Base-by-base conservation (phyloP, 495 filamentous ascomycete species). In the Annulohypoxylon moriforme region DNA sequence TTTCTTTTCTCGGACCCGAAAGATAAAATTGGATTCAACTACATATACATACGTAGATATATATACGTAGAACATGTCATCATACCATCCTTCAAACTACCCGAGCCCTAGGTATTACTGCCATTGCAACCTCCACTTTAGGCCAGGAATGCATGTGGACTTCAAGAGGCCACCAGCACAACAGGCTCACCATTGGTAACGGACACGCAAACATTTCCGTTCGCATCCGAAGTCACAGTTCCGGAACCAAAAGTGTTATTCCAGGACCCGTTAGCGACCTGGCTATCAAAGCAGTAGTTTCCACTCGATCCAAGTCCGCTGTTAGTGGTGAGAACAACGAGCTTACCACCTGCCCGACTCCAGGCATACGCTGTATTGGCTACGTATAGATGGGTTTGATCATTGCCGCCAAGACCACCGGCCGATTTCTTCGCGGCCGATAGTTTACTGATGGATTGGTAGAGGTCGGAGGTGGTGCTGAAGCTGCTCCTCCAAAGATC, bases 401-500 rank as follows among this genome's bases (percentile, higher is more conserved):
- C 81, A 50, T 83, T 76, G 4, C 60, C 76, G 11, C 77, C 79
- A 34, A 83, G 76, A n/a, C 81, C 81, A 9, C 81, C 79, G 0
- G 70, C 78, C 49, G 77, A 58, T 36, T 73, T 82, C 50, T 77
- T 79, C 0, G 79, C 74, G 3, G 68, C 73, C 10, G 79, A 77
- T 9, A 79, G 65, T 27, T 68, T 68, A 4, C 69, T 66, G 33
- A 79, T 78, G 18, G 77, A 33, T 75, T 79, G 24, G 82, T 93
- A 94, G 1, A 94, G 83, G 13, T 86, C 78, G 0, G 87, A 73
- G 16, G 74, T 75, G 24, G 87, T 92, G 57, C 84, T 76, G 78
- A 92, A 96, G 6, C 79, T 78, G 31, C 87, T 87, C 16, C 87
- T 81, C 93, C 93, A 96, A 44, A 93, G 73, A 31, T 92, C 91